phyloP scores from a whole-genome alignment of 1,139 yeast species.

The Candida gigantensis region DNA sequence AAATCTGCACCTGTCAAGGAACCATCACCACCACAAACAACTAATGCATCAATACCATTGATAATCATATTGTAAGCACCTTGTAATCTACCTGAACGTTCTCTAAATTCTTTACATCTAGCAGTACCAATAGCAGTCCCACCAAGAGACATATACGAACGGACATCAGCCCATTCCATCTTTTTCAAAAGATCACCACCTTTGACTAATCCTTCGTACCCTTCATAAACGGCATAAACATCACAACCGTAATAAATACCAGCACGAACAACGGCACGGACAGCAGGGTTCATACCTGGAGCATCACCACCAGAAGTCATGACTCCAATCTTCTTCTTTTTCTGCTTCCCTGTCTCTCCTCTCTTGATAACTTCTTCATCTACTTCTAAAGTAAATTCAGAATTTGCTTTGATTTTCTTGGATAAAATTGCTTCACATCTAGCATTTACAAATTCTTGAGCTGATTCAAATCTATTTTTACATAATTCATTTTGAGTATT shows the following conservation, averaged over 20 bases:
- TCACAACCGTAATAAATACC: constrained; percentile 90
- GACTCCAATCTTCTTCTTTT: constrained; percentile 72
- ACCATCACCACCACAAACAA: constrained; percentile 99
- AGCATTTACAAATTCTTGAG: constrained; percentile 27
- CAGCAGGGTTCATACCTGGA: constrained; percentile 97
- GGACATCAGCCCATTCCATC: constrained; percentile 89
- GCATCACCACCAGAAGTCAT: constrained; percentile 99
- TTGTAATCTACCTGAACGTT: constrained; percentile 75
- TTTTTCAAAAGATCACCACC: constrained; percentile 78
- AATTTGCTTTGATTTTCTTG: constrained; percentile 1
- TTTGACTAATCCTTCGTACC: constrained; percentile 88
- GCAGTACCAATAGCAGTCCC: constrained; percentile 98
- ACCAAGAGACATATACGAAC: constrained; percentile 88
- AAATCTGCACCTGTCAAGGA: constrained; percentile 96
- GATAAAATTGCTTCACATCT: constrained; percentile 14
- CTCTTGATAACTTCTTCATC: constrained; percentile 13
- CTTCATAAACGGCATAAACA: constrained; percentile 92
- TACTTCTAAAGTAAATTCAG: constrained; percentile 2
- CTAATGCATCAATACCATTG: constrained; percentile 90
- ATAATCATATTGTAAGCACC: constrained; percentile 84
- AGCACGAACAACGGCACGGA: constrained; percentile 89
- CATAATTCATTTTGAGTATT: constrained; percentile 32
- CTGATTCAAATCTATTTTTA: constrained; percentile 26
- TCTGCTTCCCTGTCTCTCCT: constrained; percentile 14
- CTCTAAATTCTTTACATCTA: constrained; percentile 81